Evolutionary conservation across 2,329 filamentous ascomycete species (phyloP), one percentile per base, ranked within the genome.

Genomic region (Metarhizium rileyi): DNA sequence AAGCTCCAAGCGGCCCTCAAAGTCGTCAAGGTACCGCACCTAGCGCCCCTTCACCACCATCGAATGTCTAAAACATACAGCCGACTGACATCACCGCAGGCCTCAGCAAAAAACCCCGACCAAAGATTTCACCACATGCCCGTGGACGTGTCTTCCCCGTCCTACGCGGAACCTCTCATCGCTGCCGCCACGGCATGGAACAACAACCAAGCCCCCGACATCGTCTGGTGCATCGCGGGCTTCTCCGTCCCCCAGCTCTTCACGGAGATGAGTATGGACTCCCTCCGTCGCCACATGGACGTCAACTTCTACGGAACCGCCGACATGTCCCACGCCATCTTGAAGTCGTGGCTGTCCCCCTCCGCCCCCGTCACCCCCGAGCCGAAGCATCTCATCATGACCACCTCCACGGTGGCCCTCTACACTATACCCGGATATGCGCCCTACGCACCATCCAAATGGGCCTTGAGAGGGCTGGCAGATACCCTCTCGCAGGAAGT

Each of bases 191-290:
- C 79, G 2, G 67, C 73, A 22, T 95, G 90, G 90, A 96, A 96
- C 70, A 71, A 82, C 55, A 82, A 79, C 49, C 65, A 71, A 23
- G 66, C 83, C 26, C 87, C 88, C 0, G 91, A 97, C 63, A 76
- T 96, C 50, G 86, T 97, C 30, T 97, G 93, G 90, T 90, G 88
- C 63, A 78, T 90, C 46, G 91, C 91, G 3, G 91, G 91, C 52
- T 74, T 79, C 55, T 79, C 86, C 5, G 75, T 73, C 16, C 90
- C 90, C 0, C 76, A 80, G 33, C 83, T 95, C 53, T 95, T 91
- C 70, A 66, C 87, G 56, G 87, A 95, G 53, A 81, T 81, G 36
- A 76, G 85, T 8, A 71, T 87, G 47, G 70, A 81, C 7, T 78
- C 77, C 10, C 71, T 90, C 56, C 78, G 84, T 40, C 72, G 76